Percentiles rank a stretch among this genome's conserved stretches.
Evolutionary conservation across 345 rosid species (phyloP).

Genomic region (Eucalyptus victrix): DNA sequence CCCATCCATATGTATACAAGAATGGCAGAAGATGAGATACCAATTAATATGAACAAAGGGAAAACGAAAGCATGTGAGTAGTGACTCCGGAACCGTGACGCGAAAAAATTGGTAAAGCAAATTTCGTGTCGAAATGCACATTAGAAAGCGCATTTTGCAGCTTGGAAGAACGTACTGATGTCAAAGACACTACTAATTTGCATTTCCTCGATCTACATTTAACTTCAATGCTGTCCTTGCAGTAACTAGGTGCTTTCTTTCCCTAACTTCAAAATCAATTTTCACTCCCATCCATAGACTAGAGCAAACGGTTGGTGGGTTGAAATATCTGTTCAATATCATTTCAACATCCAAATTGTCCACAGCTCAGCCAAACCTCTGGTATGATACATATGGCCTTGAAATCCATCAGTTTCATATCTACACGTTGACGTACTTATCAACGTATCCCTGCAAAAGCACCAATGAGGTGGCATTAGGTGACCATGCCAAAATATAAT

Average conservation of each 20-base stretch:
- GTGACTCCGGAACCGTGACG: neutral
- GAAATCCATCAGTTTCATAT: neutral
- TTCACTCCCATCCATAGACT: neutral
- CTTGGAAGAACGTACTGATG: neutral
- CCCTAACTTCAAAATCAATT: neutral
- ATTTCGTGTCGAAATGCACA: neutral
- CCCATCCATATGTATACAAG: neutral
- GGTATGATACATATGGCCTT: neutral
- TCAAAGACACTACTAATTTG: neutral
- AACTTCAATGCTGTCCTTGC: neutral
- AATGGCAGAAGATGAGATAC: neutral
- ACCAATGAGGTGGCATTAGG: neutral
- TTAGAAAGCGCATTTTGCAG: neutral
- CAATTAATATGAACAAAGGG: neutral
- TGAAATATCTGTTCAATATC: neutral
- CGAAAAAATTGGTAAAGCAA: neutral
- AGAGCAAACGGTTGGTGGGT: neutral
- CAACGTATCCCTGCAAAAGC: constrained; percentile 70
- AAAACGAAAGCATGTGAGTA: neutral
- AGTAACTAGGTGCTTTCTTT: neutral
- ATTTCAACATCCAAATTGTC: neutral
- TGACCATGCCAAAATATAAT: neutral
- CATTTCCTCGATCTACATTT: neutral
- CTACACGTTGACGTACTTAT: constrained; percentile 69
- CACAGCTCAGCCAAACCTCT: neutral